These are phyloP conservation scores for Yarrowia galli DNA, from an alignment of 1,139 yeast species.

Conservation along the genomic window DNA sequence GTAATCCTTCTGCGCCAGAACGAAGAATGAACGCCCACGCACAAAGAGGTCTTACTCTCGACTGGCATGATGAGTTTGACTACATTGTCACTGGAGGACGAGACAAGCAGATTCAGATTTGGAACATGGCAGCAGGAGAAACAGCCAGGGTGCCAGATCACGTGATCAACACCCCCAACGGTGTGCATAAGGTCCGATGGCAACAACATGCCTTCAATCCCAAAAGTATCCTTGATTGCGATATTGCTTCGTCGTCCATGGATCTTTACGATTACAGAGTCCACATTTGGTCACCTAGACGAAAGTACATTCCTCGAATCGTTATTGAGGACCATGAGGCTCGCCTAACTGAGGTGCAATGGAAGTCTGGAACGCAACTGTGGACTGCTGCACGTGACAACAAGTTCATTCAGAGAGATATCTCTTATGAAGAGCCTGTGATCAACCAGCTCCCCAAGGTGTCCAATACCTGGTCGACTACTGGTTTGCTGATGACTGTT, in stretches of 20 bases:
- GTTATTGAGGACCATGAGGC: slow-evolving; percentile 62
- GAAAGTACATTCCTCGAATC: slow-evolving; percentile 79
- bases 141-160: slow-evolving; percentile 65
- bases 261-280: slow-evolving; percentile 74
- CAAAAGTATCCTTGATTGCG: slow-evolving; percentile 53
- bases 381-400: slow-evolving; percentile 63
- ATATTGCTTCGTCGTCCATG: slow-evolving; percentile 78
- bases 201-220: slow-evolving; percentile 40
- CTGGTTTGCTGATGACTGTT: slow-evolving; percentile 60
- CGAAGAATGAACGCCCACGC: slow-evolving; percentile 85
- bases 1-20: slow-evolving; percentile 60
- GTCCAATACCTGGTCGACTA: slow-evolving; percentile 63
- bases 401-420: slow-evolving; percentile 62
- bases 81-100: slow-evolving; percentile 92
- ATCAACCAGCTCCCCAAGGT: slow-evolving; percentile 63
- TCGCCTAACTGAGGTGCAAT: slow-evolving; percentile 59
- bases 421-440: slow-evolving; percentile 60
- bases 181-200: slow-evolving; percentile 79
- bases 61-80: slow-evolving; percentile 87
- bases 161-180: slow-evolving; percentile 76
- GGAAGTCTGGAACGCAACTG: slow-evolving; percentile 60
- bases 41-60: slow-evolving; percentile 86
- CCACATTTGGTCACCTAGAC: slow-evolving; percentile 72
- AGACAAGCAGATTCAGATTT: slow-evolving; percentile 81
- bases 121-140: slow-evolving; percentile 64